These are phyloP conservation scores for Metschnikowia vanudenii DNA, from an alignment of 805 yeast genomes.

Conservation along the genomic window DNA sequence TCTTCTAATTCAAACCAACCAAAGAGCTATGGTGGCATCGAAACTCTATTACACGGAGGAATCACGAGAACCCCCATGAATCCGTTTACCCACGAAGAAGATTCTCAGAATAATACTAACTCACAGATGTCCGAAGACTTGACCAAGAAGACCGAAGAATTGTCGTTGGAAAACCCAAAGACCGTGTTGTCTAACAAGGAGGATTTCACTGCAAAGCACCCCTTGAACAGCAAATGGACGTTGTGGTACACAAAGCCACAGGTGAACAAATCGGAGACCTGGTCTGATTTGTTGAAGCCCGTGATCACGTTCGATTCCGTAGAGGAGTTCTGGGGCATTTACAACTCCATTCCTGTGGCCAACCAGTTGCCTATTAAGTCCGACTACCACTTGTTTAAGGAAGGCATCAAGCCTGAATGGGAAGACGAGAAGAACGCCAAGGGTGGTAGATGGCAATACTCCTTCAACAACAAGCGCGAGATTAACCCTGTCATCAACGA, in stretches of 20 bases:
- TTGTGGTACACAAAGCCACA: constrained; percentile 97
- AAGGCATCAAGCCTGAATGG: constrained; percentile 97
- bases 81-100: not conserved
- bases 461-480: constrained; percentile 68
- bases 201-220: constrained; percentile 78
- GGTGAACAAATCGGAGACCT: constrained; percentile 70
- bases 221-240: constrained; percentile 89
- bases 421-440: constrained; percentile 83
- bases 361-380: constrained; percentile 87
- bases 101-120: constrained; percentile 10
- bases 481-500: constrained; percentile 68
- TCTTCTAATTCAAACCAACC: not conserved
- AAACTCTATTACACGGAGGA: no score
- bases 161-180: constrained; percentile 38
- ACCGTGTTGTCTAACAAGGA: constrained; percentile 61
- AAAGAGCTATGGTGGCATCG: no score
- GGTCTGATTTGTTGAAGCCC: constrained; percentile 91
- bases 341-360: constrained; percentile 89
- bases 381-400: constrained; percentile 93
- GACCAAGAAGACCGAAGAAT: constrained; percentile 43
- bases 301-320: constrained; percentile 91
- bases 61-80: not conserved
- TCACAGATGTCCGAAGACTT: constrained; percentile 44
- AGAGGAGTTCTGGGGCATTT: constrained; percentile 98
- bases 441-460: constrained; percentile 88